phyloP scores from a whole-genome alignment of 176 grass and related monocot genomes.

The Avena atlantica region DNA sequence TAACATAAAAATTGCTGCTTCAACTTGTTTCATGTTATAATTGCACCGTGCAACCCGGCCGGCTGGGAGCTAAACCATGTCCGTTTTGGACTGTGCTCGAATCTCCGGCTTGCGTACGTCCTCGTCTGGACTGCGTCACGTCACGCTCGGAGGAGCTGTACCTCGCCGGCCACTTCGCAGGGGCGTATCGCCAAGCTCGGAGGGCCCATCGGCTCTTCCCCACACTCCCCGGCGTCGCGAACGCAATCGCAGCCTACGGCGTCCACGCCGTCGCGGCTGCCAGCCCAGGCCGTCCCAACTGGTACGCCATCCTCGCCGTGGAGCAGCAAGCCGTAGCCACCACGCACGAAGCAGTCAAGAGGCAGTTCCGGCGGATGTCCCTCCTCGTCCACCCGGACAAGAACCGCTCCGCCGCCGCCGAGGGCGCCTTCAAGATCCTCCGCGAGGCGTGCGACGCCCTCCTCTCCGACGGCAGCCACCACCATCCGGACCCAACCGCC shows the following conservation, averaged over 20 bases:
- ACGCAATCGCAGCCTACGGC: slow-evolving; percentile 38
- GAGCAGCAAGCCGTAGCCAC: background rate
- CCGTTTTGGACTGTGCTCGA: background rate
- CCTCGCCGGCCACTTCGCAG: slow-evolving; percentile 27
- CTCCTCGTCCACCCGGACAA: slow-evolving; percentile 39
- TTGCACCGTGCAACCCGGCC: too few species aligned
- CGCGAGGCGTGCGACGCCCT: slow-evolving; percentile 18
- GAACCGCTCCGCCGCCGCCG: slow-evolving; percentile 37
- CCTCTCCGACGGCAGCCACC: background rate
- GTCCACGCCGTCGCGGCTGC: slow-evolving; percentile 14
- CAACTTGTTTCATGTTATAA: too few species aligned
- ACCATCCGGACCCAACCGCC: background rate
- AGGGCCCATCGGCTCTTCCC: slow-evolving; percentile 19
- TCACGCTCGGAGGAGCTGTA: slow-evolving; percentile 34
- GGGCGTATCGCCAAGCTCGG: slow-evolving; percentile 3
- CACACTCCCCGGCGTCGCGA: background rate
- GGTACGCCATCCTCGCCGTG: slow-evolving; percentile 25
- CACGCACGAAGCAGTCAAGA: slow-evolving; percentile 1
- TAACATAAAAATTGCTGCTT: too few species aligned
- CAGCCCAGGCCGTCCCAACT: background rate
- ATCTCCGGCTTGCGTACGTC: background rate
- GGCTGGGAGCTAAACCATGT: too few species aligned
- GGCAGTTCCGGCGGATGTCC: slow-evolving; percentile 1
- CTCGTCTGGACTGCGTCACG: background rate
- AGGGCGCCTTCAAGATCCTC: slow-evolving; percentile 44